These are phyloP conservation scores for Mycosphaerella arachidis DNA, from an alignment of 2,329 filamentous ascomycete species.

Conservation along the genomic window DNA sequence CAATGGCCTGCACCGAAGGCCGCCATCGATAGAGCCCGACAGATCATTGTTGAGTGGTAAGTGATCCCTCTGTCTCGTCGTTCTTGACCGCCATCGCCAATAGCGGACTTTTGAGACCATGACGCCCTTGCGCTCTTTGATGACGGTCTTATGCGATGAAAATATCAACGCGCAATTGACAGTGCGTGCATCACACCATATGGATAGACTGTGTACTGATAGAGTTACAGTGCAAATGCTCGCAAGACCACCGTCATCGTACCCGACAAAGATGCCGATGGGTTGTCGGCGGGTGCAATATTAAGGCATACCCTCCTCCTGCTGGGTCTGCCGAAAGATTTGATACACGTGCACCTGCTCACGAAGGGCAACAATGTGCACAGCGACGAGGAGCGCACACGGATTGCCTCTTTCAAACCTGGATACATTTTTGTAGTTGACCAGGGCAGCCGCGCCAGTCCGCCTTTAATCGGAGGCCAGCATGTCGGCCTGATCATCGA, in stretches of 20 bases:
- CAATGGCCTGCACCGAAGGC: constrained; percentile 59
- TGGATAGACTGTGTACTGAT: constrained; percentile 7
- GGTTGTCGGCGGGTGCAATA: constrained; percentile 60
- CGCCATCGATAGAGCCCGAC: constrained; percentile 53
- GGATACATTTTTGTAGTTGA: constrained; percentile 61
- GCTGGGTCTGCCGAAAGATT: constrained; percentile 51
- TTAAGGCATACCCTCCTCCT: constrained; percentile 55
- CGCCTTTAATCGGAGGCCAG: constrained; percentile 49
- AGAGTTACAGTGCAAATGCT: constrained; percentile 46
- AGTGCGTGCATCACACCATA: neutral
- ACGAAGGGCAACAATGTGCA: constrained; percentile 58
- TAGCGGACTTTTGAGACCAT: no score
- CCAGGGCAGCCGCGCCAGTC: constrained; percentile 56
- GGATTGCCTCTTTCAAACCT: constrained; percentile 50
- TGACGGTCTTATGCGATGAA: neutral
- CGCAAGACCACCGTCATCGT: constrained; percentile 55
- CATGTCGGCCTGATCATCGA: constrained; percentile 59
- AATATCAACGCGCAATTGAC: neutral
- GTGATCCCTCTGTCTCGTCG: constrained; percentile 6
- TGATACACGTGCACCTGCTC: constrained; percentile 57
- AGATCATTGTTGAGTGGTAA: constrained; percentile 57
- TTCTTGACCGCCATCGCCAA: neutral
- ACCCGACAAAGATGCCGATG: constrained; percentile 67
- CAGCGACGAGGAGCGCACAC: constrained; percentile 47
- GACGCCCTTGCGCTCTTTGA: no score